A percentile compares a stretch with the other conserved stretches of the same genome.
Evolutionary conservation across 257 asterid genomes (phyloP).

Genomic region (Solanum verrucosum): DNA sequence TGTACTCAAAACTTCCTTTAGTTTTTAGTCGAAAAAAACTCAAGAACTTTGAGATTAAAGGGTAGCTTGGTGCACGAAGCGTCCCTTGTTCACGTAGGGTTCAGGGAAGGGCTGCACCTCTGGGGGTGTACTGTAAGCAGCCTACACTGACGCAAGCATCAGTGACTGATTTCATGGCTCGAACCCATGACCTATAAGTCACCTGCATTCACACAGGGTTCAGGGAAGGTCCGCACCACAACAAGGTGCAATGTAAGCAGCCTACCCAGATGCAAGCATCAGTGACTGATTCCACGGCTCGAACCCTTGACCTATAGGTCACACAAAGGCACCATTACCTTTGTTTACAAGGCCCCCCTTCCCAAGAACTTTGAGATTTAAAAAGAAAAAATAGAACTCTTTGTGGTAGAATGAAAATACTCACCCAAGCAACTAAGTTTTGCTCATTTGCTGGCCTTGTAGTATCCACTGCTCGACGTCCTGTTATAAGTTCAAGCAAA

Average conservation of each 20-base stretch:
- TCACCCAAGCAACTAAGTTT: conserved; percentile 55
- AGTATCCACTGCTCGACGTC: conserved; percentile 56
- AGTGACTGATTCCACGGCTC: background rate
- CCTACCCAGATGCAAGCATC: background rate
- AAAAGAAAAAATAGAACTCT: background rate
- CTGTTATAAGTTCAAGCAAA: conserved; percentile 60
- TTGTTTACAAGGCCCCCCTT: background rate
- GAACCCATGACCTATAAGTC: background rate
- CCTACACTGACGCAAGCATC: background rate
- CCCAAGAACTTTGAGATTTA: background rate
- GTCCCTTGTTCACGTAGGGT: background rate
- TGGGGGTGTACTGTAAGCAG: background rate
- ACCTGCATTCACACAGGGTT: background rate
- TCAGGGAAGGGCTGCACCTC: background rate
- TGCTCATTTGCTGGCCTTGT: conserved; percentile 40
- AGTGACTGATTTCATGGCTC: background rate
- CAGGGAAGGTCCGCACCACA: background rate
- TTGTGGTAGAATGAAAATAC: background rate
- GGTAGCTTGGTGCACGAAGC: background rate
- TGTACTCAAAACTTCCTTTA: background rate
- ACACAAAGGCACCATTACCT: background rate
- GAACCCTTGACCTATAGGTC: background rate
- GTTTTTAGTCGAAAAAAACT: background rate
- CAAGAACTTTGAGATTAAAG: background rate
- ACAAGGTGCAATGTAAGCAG: background rate